Evolutionary conservation across 306 rosid genomes (phyloP).

Genomic region (Lablab purpureus): DNA sequence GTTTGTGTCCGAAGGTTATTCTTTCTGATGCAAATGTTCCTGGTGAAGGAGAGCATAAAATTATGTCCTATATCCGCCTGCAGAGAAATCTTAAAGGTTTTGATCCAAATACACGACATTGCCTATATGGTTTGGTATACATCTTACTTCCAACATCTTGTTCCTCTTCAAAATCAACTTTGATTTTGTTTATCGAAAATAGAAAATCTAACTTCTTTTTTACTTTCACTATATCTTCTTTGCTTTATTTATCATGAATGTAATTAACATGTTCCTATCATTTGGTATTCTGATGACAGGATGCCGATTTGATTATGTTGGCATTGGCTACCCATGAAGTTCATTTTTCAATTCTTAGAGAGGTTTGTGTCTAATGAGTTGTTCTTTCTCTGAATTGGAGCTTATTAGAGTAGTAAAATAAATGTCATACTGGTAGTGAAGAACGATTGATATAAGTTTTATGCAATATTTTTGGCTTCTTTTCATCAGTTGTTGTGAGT

Average conservation of each 20-base stretch:
- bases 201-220: background rate
- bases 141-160: constrained; percentile 53
- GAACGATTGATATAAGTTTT: constrained; percentile 14
- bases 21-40: constrained; percentile 99
- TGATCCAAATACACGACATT: constrained; percentile 97
- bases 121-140: constrained; percentile 99
- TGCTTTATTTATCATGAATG: constrained; percentile 17
- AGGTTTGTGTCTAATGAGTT: constrained; percentile 63
- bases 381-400: constrained; percentile 37
- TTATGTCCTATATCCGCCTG: constrained; percentile 96
- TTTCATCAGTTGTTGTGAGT: constrained; percentile 22
- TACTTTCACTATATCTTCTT: constrained; percentile 5
- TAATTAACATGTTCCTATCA: constrained; percentile 30
- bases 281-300: constrained; percentile 62
- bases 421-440: background rate
- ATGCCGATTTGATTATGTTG: constrained; percentile 98
- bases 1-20: constrained; percentile 69
- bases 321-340: constrained; percentile 97
- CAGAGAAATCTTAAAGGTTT: constrained; percentile 93
- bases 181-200: background rate
- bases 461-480: constrained; percentile 30
- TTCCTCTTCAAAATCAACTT: constrained; percentile 4
- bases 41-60: constrained; percentile 99
- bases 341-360: constrained; percentile 96
- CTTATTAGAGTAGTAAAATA: background rate